Evolutionary conservation across 768 basidiomycete genomes (phyloP).

Genomic region (Polyporus arcularius): DNA sequence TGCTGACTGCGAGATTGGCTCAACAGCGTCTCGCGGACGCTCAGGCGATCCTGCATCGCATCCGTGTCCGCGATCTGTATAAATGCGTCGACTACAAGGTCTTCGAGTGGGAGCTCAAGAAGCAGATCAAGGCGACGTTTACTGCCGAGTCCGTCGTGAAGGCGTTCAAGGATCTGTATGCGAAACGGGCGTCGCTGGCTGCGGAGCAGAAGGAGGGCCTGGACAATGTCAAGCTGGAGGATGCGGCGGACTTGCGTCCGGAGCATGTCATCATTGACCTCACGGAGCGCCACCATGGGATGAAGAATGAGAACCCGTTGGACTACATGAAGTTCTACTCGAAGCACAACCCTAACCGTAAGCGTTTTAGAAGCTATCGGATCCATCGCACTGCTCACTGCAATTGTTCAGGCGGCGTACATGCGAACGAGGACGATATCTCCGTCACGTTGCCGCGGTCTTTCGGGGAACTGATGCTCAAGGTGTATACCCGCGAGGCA

Average conservation of each 20-base stretch:
- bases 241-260: constrained; percentile 38
- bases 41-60: constrained; percentile 60
- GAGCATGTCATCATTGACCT: constrained; percentile 67
- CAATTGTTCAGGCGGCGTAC: constrained; percentile 33
- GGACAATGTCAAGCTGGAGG: constrained; percentile 17
- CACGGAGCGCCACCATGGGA: constrained; percentile 74
- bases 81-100: constrained; percentile 67
- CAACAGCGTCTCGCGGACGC: constrained; percentile 61
- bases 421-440: constrained; percentile 56
- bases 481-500: constrained; percentile 69
- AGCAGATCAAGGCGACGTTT: constrained; percentile 29
- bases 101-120: constrained; percentile 36
- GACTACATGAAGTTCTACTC: constrained; percentile 73
- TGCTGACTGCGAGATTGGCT: not conserved
- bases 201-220: constrained; percentile 5
- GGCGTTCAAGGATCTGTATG: constrained; percentile 28
- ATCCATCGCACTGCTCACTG: not conserved
- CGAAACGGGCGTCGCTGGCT: not conserved
- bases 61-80: constrained; percentile 68
- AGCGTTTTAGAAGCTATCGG: not conserved
- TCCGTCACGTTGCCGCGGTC: constrained; percentile 62
- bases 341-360: constrained; percentile 61
- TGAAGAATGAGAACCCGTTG: constrained; percentile 69
- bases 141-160: constrained; percentile 40
- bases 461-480: constrained; percentile 72